These are phyloP conservation scores for Byssothecium circinans DNA, from an alignment of 2,329 filamentous ascomycete species.

Conservation along the genomic window DNA sequence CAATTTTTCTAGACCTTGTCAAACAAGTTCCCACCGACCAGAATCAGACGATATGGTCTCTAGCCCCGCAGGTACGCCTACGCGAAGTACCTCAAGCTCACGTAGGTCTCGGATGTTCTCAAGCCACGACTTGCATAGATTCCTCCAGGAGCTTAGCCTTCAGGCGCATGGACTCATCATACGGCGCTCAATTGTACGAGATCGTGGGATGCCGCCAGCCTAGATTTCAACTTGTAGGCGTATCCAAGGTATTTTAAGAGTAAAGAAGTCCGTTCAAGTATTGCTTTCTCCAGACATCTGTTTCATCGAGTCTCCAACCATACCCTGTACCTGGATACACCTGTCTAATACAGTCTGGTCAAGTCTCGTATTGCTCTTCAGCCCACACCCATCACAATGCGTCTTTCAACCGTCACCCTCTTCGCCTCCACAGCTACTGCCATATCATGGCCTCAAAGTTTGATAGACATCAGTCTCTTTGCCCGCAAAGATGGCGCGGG, in stretches of 20 bases:
- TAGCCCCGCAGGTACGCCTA: background rate
- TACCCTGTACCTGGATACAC: too few species aligned
- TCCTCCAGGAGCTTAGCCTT: background rate
- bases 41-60: background rate
- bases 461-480: slow-evolving; percentile 11
- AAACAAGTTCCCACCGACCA: background rate
- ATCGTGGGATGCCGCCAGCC: background rate
- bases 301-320: background rate
- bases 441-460: slow-evolving; percentile 17
- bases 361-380: too few species aligned
- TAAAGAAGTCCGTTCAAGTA: background rate
- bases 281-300: background rate
- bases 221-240: background rate
- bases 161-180: background rate
- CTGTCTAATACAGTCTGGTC: too few species aligned
- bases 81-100: background rate
- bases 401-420: slow-evolving; percentile 15
- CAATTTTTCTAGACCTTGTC: background rate
- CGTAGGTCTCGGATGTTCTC: background rate
- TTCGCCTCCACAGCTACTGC: slow-evolving; percentile 19
- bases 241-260: background rate
- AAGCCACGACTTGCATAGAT: background rate
- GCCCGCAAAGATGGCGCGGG: slow-evolving; percentile 13
- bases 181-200: background rate
- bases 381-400: slow-evolving; percentile 13